Evolutionary conservation across 2,329 filamentous ascomycete genomes (phyloP).

Genomic region (Emmonsiellopsis sp.): DNA sequence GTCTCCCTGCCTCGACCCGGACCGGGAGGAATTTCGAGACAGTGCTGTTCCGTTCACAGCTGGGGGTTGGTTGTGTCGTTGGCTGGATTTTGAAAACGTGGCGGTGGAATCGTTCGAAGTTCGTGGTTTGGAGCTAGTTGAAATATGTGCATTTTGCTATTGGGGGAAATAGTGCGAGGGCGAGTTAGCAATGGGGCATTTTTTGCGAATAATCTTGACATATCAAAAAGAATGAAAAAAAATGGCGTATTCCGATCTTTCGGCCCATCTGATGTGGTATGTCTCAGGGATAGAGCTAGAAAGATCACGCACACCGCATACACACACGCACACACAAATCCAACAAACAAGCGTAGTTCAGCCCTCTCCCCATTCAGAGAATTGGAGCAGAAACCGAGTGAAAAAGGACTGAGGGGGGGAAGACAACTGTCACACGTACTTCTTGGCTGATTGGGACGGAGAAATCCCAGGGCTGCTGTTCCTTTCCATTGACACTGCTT

Average conservation of each 20-base stretch:
- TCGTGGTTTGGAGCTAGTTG: constrained; percentile 21
- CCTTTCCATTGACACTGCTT: constrained; percentile 20
- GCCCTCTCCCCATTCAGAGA: neutral
- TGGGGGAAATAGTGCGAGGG: neutral
- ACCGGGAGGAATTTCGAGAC: constrained; percentile 28
- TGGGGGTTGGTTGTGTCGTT: constrained; percentile 20
- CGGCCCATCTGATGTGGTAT: neutral
- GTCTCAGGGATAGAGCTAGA: neutral
- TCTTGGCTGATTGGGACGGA: constrained; percentile 26
- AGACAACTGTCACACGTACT: constrained; percentile 19
- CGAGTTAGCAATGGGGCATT: neutral
- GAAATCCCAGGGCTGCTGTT: constrained; percentile 28
- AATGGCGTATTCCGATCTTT: neutral
- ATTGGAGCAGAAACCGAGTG: neutral
- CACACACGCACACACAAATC: neutral
- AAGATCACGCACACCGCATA: neutral
- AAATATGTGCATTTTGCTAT: constrained; percentile 4
- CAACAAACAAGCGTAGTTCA: neutral
- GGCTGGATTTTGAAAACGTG: constrained; percentile 18
- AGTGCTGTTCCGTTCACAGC: constrained; percentile 20
- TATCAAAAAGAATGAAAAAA: neutral
- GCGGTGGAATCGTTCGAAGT: constrained; percentile 29
- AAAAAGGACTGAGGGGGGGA: constrained; percentile 1
- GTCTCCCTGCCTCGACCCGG: constrained; percentile 25
- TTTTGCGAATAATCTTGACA: neutral